Base-by-base conservation (phyloP, 2,329 filamentous ascomycete species). In the Venturia oleaginea region DNA sequence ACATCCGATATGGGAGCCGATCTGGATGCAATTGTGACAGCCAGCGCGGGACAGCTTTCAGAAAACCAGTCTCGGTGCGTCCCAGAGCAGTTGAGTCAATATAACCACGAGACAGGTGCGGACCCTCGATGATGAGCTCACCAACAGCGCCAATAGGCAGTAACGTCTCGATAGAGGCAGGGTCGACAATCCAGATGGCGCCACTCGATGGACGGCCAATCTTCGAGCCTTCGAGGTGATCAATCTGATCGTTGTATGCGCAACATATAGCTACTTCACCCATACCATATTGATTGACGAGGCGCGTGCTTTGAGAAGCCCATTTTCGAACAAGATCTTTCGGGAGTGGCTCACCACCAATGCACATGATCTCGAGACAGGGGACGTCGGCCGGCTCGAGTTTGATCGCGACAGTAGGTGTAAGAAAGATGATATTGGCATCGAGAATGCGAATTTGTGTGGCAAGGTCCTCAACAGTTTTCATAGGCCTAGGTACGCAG, bases 51-150 rank as follows among this genome's bases (percentile, higher is more conserved):
- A 69, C 70, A 1, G 79, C 67, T 0, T 96, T 76, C 0, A 78
- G 81, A 0, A 90, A 90, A 70, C 97, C 97, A 11, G 84, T 83
- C 15, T 40, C 37, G 69, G 93, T 88, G 0, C 76, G 72, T 0
- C 91, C 96, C 40, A 96, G 81, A 19, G 92, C 85, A 67, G 93
- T 91, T 22, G 96, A 79, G 72, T 97, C 37, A 3, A 97, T 40
- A 13, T 40, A 54, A 0, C 92, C 93, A 69, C 91, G 91, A 1
- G 92, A 92, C 4, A 97, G 91, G 1, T 97, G 81, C 68, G 87
- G 89, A 0, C 92, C 92, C 1, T 89, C 91, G 1, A 96, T 85
- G 69, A 92, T 96, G 1, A 97, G 84, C 75, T 97, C 92, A 5
- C 93, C 93, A 3, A 96, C 83, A 1, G 90, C 81, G 0, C 83